A percentile compares a stretch with the other conserved stretches of the same genome.
Conservation (phyloP, 2,329 filamentous ascomycete genomes). For the Fonsecaea pedrosoi region DNA sequence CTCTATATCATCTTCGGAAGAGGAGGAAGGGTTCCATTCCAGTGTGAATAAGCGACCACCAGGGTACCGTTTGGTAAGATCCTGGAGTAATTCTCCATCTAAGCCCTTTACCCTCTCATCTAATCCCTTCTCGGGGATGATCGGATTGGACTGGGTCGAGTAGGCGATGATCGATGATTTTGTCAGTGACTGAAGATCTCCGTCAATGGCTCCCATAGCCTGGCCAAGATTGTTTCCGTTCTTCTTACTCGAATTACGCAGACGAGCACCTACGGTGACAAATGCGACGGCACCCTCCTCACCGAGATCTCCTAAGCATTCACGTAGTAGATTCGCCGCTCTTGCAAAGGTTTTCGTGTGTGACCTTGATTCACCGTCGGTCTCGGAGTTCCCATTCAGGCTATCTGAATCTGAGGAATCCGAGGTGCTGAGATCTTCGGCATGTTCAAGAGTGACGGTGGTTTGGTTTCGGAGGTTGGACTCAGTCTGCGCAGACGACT, state of each 20-base stretch:
- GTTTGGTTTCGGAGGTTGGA: background rate
- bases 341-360: constrained; percentile 55
- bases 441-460: constrained; percentile 8
- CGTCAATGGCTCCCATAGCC: background rate
- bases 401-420: constrained; percentile 44
- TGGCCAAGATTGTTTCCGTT: background rate
- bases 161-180: constrained; percentile 22
- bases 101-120: constrained; percentile 9
- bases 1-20: constrained; percentile 56
- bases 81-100: constrained; percentile 25
- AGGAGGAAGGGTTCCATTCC: constrained; percentile 52
- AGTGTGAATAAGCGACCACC: constrained; percentile 58
- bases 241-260: constrained; percentile 12
- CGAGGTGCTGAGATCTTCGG: constrained; percentile 20
- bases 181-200: background rate
- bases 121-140: constrained; percentile 28
- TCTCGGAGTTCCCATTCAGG: constrained; percentile 44
- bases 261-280: constrained; percentile 44
- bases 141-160: constrained; percentile 26
- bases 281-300: constrained; percentile 58
- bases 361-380: constrained; percentile 42
- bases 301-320: constrained; percentile 53
- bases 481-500: background rate
- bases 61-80: constrained; percentile 53
- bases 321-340: constrained; percentile 56